phyloP scores from a whole-genome alignment of 805 yeast genomes.

The Saccharomycopsis microspora region DNA sequence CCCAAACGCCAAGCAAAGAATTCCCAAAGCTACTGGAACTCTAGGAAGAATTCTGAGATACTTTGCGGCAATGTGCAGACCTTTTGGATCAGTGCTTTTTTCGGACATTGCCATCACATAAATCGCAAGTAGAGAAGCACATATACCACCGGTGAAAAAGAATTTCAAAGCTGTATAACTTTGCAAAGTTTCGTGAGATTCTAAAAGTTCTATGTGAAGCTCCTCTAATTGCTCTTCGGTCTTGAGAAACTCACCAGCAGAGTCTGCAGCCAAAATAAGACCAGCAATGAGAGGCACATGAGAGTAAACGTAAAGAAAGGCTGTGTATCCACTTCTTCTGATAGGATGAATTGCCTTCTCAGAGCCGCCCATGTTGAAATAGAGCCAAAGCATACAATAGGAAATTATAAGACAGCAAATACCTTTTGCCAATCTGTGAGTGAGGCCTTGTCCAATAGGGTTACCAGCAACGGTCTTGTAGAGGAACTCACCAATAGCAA shows the following conservation, averaged over 20 bases:
- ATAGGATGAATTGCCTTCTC: slow-evolving; percentile 40
- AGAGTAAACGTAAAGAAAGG: slow-evolving; percentile 32
- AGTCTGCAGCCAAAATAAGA: slow-evolving; percentile 45
- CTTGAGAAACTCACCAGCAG: slow-evolving; percentile 38
- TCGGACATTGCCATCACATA: slow-evolving; percentile 33
- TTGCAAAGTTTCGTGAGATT: slow-evolving; percentile 12
- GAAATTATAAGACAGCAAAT: slow-evolving; percentile 36
- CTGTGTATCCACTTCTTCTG: slow-evolving; percentile 34
- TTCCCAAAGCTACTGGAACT: slow-evolving; percentile 28
- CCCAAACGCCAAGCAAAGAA: slow-evolving; percentile 33
- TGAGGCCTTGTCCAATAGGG: slow-evolving; percentile 38
- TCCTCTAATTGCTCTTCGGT: slow-evolving; percentile 20
- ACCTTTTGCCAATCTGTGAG: slow-evolving; percentile 34
- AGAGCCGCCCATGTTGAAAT: slow-evolving; percentile 41
- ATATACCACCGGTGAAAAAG: slow-evolving; percentile 42
- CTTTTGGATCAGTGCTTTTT: slow-evolving; percentile 29
- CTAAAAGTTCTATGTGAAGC: neutral
- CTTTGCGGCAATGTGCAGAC: slow-evolving; percentile 23
- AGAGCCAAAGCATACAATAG: slow-evolving; percentile 39
- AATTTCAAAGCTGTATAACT: slow-evolving; percentile 33
- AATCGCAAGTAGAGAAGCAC: slow-evolving; percentile 30
- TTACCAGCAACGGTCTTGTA: slow-evolving; percentile 38
- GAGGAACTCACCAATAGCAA: slow-evolving; percentile 56
- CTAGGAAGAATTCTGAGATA: slow-evolving; percentile 30
- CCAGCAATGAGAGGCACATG: slow-evolving; percentile 44